Evolutionary conservation across 257 asterid genomes (phyloP), one percentile per base, ranked within the genome.

Genomic region (Penstemon barbatus): DNA sequence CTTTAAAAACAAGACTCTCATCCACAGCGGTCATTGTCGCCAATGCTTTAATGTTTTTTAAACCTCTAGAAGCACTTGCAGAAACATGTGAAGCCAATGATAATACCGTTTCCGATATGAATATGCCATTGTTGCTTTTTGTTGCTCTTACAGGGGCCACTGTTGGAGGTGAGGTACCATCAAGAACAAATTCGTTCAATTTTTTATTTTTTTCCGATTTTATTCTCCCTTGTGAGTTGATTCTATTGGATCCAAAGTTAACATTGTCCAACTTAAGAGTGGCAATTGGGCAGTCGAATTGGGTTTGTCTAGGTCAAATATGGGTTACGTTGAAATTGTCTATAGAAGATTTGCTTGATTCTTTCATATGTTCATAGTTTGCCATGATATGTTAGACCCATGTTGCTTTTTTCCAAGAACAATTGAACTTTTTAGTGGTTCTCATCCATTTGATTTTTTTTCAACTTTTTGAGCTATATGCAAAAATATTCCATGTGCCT

Each of bases 101-200:
- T 52, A 79, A 77, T 57, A 83, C 96, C 4, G 69, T 78, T 38
- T 61, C 82, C 64, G 63, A 82, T 72, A 91, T 91, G 97, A 82
- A 86, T 74, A 94, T 90, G 97, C 96, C 99, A 0, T 66, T 94
- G 87, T 82, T 94, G 75, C 95, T 94, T 57, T 58, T 87, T 11
- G 93, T 94, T 78, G 84, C 99, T 63, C 89, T 90, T 71, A 25
- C 89, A 46, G 99, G 99, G 68, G 97, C 99, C 66, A 86, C 99
- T 7, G 99, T 94, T 25, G 99, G 99, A 83, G 99, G 99, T 94
- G 75, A 50, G 76, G 46, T 46, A 33, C 72, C 50, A 49, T 12
- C 11, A 5, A 57, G 61, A 40, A 53, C 11, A 41, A 38, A 37
- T 49, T 61, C 59, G 45, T 15, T 63, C 58, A 53, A 42, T 7